Percentiles rank a stretch among this genome's conserved stretches.
Evolutionary conservation across 1,284 basidiomycete species (phyloP).

Genomic region (Moesziomyces parantarcticus): DNA sequence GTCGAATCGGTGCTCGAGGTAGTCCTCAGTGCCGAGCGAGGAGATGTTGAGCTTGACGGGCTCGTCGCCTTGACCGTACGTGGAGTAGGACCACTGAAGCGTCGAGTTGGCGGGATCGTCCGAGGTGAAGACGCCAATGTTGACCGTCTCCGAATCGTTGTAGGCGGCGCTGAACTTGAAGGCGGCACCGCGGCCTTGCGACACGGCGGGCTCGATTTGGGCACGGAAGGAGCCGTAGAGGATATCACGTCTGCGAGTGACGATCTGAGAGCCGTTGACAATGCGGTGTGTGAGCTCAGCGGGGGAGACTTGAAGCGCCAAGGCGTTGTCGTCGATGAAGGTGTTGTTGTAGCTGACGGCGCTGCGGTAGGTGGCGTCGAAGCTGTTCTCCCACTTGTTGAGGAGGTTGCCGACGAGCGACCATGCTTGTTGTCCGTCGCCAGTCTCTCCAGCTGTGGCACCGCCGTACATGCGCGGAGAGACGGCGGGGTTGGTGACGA

Average conservation of each 20-base stretch:
- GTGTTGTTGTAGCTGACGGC: conserved; percentile 57
- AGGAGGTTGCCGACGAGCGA: conserved; percentile 48
- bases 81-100: conserved; percentile 51
- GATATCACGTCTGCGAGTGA: conserved; percentile 57
- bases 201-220: conserved; percentile 42
- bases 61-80: conserved; percentile 31
- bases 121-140: conserved; percentile 46
- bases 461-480: conserved; percentile 51
- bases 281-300: conserved; percentile 43
- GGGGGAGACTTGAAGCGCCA: conserved; percentile 52
- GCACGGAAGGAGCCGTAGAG: conserved; percentile 61
- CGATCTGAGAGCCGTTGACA: conserved; percentile 54
- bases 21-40: conserved; percentile 32
- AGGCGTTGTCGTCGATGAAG: conserved; percentile 37
- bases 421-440: conserved; percentile 50
- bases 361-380: conserved; percentile 49
- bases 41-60: conserved; percentile 51
- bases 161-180: conserved; percentile 53
- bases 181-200: conserved; percentile 35
- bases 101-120: conserved; percentile 45
- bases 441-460: conserved; percentile 41
- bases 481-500: conserved; percentile 38
- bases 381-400: conserved; percentile 57
- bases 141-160: conserved; percentile 50
- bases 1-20: conserved; percentile 58